Evolutionary conservation across 768 basidiomycete genomes (phyloP), one percentile per base, ranked within the genome.

Genomic region (Lentinula aciculospora): DNA sequence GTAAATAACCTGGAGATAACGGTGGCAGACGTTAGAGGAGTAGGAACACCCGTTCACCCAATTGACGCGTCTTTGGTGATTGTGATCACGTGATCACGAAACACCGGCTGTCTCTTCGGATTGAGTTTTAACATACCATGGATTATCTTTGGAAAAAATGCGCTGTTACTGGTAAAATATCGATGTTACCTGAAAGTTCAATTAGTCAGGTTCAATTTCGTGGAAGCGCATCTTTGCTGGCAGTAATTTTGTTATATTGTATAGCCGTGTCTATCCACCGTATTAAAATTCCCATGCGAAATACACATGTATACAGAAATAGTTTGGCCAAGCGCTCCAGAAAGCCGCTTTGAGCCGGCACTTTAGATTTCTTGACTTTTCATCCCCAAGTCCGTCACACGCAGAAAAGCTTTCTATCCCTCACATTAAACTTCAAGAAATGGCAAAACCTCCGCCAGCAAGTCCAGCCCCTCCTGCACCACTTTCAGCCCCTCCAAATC

Each of bases 391-490:
- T 44, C 42, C 42, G 19, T 23, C 15, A 17, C 37, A 39, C 37
- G 5, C 37, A 39, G 37, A 34, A 34, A 34, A 17, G 10, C 17
- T 17, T 25, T 31, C 3, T 9, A 49, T 28, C 28, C 17, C n/a
- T 9, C 15, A 29, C 19, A 29, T 27, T 60, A 17, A 34, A 37
- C 74, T 56, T 63, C 72, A 25, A 76, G 74, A 29, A 39, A 58
- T 69, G 28, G 69, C 77, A 19, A 83, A 80, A 65, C 79, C 81
- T 25, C 80, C 77, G n/a, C 79, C 82, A n/a, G 62, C 75, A 42
- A 80, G 81, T 25, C 83, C 81, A 64, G 78, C 82, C 37, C 82
- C 82, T 51, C 84, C 85, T 58, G 80, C 83, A 32, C 87, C 85
- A 57, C 73, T 75, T 55, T 75, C 80, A 47, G 76, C 80, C 40